Evolutionary conservation across 306 rosid genomes (phyloP).

Genomic region (Rosa multiflora): DNA sequence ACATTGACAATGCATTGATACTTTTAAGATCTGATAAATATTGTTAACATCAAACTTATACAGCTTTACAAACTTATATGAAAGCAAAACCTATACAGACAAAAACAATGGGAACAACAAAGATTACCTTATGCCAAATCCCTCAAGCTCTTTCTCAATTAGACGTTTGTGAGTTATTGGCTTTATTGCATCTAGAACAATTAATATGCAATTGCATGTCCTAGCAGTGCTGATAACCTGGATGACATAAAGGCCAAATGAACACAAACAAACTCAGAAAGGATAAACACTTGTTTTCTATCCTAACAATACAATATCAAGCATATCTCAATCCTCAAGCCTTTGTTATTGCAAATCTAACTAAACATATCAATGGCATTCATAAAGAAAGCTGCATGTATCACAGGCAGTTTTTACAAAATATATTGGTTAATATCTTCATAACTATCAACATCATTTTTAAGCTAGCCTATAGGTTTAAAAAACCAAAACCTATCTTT

Average conservation of each 20-base stretch:
- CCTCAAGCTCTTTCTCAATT: constrained; percentile 96
- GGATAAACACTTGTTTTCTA: background rate
- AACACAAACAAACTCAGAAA: constrained; percentile 7
- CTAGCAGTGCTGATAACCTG: constrained; percentile 99
- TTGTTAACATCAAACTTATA: background rate
- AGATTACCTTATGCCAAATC: constrained; percentile 93
- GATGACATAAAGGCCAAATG: constrained; percentile 22
- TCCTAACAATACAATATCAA: constrained; percentile 1
- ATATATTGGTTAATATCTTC: background rate
- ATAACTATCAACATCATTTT: background rate
- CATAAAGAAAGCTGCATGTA: background rate
- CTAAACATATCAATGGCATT: background rate
- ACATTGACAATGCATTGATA: background rate
- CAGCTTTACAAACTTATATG: background rate
- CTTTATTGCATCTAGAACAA: constrained; percentile 98
- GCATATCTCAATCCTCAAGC: constrained; percentile 11
- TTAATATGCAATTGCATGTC: constrained; percentile 94
- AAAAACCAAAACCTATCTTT: background rate
- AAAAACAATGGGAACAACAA: constrained; percentile 16
- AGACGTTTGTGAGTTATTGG: constrained; percentile 97
- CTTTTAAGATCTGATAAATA: background rate
- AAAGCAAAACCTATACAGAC: background rate
- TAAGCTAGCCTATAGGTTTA: background rate
- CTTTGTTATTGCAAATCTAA: background rate
- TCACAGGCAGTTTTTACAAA: background rate